Base-by-base conservation (phyloP, 495 filamentous ascomycete genomes). In the Hypoxylon cercidicola region DNA sequence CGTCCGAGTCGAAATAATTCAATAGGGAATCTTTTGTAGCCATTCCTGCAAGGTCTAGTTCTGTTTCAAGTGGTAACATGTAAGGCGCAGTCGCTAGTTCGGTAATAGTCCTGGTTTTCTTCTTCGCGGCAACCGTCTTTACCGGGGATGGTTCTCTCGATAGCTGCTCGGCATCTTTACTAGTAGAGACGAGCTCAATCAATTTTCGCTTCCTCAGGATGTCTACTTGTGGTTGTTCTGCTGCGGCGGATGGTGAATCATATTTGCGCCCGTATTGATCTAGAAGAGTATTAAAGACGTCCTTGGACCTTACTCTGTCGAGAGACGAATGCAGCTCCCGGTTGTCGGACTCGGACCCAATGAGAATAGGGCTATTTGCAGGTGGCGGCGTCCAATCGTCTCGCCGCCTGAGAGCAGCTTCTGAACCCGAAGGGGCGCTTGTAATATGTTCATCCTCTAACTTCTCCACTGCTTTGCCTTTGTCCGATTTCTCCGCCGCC, bases 21-120 rank as follows among this genome's bases (percentile, higher is more conserved):
- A 80, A 58, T 15, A 79, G 46, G 1, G 75, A 70, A 3, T 73
- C 75, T 12, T 65, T 69, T 15, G 56, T 69, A 8, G 60, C 28
- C 5, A 65, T 64, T 45, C 78, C 58, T 47, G 62, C 30, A 40
- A 72, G 50, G 15, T 73, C 68, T 23, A 69, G 55, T 3, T 72
- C 74, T 1, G 69, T 62, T 10, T 69, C 56, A 11, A 78, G 68
- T n/a, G 68, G 60, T 13, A 70, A 50, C 23, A 75, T 75, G 72
- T 96, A 97, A n/a, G 87, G 86, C 19, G 90, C 88, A 3, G 88
- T 97, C 20, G 93, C 92, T 43, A 89, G 79, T 51, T 89, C 92
- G 1, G 94, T 98, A 52, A 98, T 88, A 6, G 94, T 98, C 37
- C 86, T 88, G 0, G 88, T 76, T 71, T 91, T 93, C 77, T 90